Base-by-base conservation (phyloP, 352 stramenopile species). In the Pythium grandisporangium region DNA sequence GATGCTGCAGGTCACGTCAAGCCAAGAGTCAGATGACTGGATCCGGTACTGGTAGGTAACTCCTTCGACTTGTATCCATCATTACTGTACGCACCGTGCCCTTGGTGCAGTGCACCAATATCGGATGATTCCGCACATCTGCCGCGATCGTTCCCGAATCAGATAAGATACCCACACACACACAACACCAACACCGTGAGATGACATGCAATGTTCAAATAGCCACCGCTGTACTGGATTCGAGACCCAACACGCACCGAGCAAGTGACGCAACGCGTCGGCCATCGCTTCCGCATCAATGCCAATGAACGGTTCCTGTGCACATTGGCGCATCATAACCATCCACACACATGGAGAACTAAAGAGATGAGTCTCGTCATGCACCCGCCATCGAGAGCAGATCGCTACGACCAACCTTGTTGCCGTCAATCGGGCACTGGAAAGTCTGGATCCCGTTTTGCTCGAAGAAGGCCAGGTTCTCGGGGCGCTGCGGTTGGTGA, bases 101-200 rank as follows among this genome's bases (percentile, higher is more conserved):
- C 61, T 93, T 93, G 46, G 78, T 93, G 54, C 80, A 93, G 40
- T 93, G 80, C 26, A 93, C 79, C 14, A 93, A 61, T 41, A 93
- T 86, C 17, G 80, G 80, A 52, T 89, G 80, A 57, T 95, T 95
- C 23, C 80, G 70, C 42, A 87, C 69, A 45, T 95, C 79, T 70
- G 25, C 46, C 8, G 23, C 33, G 25, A 32, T 20, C n/a, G n/a
- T n/a, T n/a, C n/a, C n/a, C n/a, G n/a, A n/a, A n/a, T n/a, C n/a
- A n/a, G n/a, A n/a, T n/a, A n/a, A n/a, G n/a, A n/a, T n/a, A n/a
- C n/a, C n/a, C n/a, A n/a, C n/a, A n/a, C n/a, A 16, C 1, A 35
- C 4, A 6, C 4, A 23, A 42, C 1, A 7, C 6, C 17, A 17
- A 27, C 36, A 42, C 1, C 20, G 13, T 30, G 23, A 22, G 16